A percentile compares a stretch with the other conserved stretches of the same genome.
phyloP scores from a whole-genome alignment of 2,329 filamentous ascomycete species.

The Paecilomyces sp. region DNA sequence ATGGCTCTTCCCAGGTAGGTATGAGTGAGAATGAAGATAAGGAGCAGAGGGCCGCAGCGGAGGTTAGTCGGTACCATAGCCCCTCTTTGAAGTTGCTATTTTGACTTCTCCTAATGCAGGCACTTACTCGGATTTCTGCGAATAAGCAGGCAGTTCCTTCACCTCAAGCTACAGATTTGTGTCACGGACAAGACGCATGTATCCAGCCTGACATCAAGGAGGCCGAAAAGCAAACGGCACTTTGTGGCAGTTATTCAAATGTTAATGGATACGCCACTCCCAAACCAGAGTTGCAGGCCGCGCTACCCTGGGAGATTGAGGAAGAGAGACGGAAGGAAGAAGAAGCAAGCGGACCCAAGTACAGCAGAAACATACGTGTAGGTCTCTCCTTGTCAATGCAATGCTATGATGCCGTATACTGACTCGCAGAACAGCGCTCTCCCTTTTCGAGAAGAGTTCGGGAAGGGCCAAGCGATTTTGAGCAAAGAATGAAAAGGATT shows the following conservation, averaged over 20 bases:
- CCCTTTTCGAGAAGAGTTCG: neutral
- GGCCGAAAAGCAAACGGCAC: too few species aligned
- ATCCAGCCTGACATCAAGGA: neutral
- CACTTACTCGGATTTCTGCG: neutral
- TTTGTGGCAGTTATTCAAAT: too few species aligned
- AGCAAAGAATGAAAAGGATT: neutral
- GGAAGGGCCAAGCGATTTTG: neutral
- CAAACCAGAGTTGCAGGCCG: neutral
- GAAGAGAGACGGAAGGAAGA: neutral
- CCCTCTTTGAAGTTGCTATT: neutral
- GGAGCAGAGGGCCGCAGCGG: neutral
- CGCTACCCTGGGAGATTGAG: neutral
- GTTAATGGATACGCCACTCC: neutral
- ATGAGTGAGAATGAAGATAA: neutral
- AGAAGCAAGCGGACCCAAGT: neutral
- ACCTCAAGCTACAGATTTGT: neutral
- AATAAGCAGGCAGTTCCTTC: neutral
- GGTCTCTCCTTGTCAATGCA: neutral
- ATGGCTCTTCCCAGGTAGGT: too few species aligned
- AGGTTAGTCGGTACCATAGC: neutral
- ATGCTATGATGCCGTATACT: neutral
- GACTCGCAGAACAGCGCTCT: too few species aligned
- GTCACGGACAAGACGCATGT: neutral
- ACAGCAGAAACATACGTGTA: neutral
- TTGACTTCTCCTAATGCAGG: neutral